Evolutionary conservation across 2,329 filamentous ascomycete species (phyloP).

Genomic region (Ramularia endophylla): DNA sequence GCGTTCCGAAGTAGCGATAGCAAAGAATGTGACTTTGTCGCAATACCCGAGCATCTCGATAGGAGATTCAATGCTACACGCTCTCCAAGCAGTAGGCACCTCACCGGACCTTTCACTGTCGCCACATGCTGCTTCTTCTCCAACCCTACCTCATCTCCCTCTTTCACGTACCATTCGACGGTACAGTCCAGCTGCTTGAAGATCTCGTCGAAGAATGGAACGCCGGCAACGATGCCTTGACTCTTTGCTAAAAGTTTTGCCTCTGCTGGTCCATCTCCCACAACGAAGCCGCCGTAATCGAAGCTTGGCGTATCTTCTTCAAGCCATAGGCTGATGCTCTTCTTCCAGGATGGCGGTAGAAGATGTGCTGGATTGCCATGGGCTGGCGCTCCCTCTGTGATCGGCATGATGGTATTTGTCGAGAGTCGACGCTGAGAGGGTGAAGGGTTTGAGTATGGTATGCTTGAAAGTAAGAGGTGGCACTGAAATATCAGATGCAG

Average conservation of each 20-base stretch:
- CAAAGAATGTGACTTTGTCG: conserved; percentile 53
- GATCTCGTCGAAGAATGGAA: conserved; percentile 93
- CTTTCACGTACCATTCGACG: conserved; percentile 78
- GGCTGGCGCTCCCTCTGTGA: conserved; percentile 48
- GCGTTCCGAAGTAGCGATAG: conserved; percentile 49
- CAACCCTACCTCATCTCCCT: conserved; percentile 63
- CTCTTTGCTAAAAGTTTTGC: conserved; percentile 51
- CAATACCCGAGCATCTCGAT: conserved; percentile 85
- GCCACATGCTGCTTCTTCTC: conserved; percentile 62
- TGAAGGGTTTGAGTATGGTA: no score
- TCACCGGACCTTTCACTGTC: conserved; percentile 76
- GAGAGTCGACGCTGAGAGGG: not conserved
- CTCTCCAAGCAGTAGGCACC: conserved; percentile 83
- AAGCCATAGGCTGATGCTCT: conserved; percentile 75
- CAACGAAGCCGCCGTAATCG: conserved; percentile 96
- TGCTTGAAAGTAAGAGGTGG: no score
- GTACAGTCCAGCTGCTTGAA: conserved; percentile 84
- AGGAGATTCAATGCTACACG: conserved; percentile 87
- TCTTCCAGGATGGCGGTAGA: conserved; percentile 79
- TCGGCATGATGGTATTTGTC: conserved; percentile 24
- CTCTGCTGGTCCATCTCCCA: conserved; percentile 58
- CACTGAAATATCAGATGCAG: no score
- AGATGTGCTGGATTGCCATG: conserved; percentile 63
- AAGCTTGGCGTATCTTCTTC: conserved; percentile 95
- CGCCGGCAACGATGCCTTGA: conserved; percentile 78